phyloP scores from a whole-genome alignment of 257 asterid species.

The Scutellaria barbata region DNA sequence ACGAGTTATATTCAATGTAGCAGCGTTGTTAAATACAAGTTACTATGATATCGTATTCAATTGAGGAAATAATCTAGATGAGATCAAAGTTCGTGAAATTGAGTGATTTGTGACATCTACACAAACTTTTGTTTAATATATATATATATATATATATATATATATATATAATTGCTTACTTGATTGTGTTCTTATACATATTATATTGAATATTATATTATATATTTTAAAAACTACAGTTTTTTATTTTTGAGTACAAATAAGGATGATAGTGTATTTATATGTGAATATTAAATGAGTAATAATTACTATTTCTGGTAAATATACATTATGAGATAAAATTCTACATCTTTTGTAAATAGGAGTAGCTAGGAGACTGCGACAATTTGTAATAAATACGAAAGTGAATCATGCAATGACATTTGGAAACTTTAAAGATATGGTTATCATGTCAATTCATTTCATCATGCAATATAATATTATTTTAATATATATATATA shows the following conservation, averaged over 20 bases:
- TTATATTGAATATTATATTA: background rate
- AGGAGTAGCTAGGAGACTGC: too few species aligned
- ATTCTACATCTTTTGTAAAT: too few species aligned
- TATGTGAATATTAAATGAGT: too few species aligned
- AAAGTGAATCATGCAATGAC: conserved; percentile 18
- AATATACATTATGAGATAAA: too few species aligned
- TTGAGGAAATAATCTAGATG: background rate
- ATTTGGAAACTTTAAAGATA: conserved; percentile 21
- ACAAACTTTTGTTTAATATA: background rate
- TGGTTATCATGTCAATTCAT: conserved; percentile 6
- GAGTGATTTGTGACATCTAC: conserved; percentile 19
- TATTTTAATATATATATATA: background rate
- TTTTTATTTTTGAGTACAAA: too few species aligned
- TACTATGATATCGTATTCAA: conserved; percentile 9
- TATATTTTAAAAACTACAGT: too few species aligned
- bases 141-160: too few species aligned
- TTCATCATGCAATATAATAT: background rate
- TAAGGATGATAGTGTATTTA: too few species aligned
- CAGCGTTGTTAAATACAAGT: conserved; percentile 11
- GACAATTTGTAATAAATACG: background rate
- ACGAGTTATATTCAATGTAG: background rate
- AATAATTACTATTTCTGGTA: too few species aligned
- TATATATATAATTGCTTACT: background rate
- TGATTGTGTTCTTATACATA: background rate
- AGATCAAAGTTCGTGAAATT: conserved; percentile 11